These are phyloP conservation scores for Chionographis japonica DNA, from an alignment of 106 monocot genomes.

Conservation along the genomic window DNA sequence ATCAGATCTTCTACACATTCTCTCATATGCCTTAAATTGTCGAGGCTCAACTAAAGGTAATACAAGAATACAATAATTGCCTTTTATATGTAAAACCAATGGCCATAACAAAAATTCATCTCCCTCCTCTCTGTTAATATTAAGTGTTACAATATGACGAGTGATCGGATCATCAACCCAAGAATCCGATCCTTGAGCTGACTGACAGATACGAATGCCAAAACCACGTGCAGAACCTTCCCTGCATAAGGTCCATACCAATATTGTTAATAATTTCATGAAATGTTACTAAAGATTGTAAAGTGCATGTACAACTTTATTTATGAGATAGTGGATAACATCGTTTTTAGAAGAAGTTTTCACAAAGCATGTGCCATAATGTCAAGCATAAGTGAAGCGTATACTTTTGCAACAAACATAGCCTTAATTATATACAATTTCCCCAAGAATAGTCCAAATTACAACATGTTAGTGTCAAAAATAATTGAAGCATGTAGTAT, in stretches of 20 bases:
- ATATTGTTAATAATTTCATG: background rate
- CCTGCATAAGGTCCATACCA: conserved; percentile 25
- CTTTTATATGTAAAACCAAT: conserved; percentile 71
- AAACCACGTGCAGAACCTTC: conserved; percentile 78
- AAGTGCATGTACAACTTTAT: too few relatives aligned
- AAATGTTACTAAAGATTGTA: background rate
- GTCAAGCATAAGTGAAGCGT: too few relatives aligned
- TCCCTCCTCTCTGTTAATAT: conserved; percentile 45
- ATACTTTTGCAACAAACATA: too few relatives aligned
- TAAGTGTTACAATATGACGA: conserved; percentile 74
- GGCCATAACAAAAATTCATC: conserved; percentile 73
- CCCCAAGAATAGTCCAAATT: too few relatives aligned
- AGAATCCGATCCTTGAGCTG: conserved; percentile 69
- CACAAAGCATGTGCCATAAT: too few relatives aligned
- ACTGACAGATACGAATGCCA: conserved; percentile 57
- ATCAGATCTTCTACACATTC: conserved; percentile 44
- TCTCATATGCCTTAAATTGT: conserved; percentile 60
- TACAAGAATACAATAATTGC: conserved; percentile 55
- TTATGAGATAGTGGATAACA: conserved; percentile 1
- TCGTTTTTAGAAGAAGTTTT: background rate
- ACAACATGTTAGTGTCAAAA: too few relatives aligned
- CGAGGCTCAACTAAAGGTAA: conserved; percentile 77
- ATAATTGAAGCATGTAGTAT: too few relatives aligned
- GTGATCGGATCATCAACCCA: conserved; percentile 95
- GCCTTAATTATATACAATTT: too few relatives aligned